Base-by-base conservation (phyloP, 306 rosid genomes). In the Myrica gale region DNA sequence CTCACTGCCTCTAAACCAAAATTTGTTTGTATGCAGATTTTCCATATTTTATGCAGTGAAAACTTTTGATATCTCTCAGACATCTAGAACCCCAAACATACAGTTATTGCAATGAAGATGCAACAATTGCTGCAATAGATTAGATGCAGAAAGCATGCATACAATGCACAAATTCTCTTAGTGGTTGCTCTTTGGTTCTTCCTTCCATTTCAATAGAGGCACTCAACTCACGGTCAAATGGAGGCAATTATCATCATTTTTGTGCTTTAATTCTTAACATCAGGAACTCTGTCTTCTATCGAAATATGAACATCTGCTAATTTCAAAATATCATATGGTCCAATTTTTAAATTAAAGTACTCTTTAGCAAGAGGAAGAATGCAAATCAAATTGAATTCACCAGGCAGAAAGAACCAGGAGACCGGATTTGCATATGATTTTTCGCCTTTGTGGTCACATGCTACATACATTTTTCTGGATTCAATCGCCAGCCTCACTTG, bases 401-500 rank as follows among this genome's bases (percentile, higher is more conserved):
- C 11, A 11, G 10, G 32, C 61, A 68, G 4, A 52, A 9, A 72
- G 37, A 51, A 5, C 0, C 5, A 19, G 13, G 10, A 52, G 52
- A 50, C 39, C 68, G 41, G 41, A 4, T n/a, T 71, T 6, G 16
- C 20, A 56, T 73, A 48, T 46, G 7, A 44, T 26, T 11, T 47
- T 42, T 13, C 32, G 41, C 52, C 45, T 62, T 41, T 61, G 60
- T 20, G 3, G 51, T 57, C 57, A 74, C 67, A 74, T 66, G 45
- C 9, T 45, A 84, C 96, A 53, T 89, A 92, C 98, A 95, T 89
- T 80, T 90, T 87, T 82, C 72, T 87, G 68, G 98, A 86, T 86
- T 90, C 92, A 82, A 95, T 92, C 39, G 96, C 96, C 84, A 90
- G 87, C 84, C 95, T 87, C 83, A 92, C 97, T 95, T 95, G 98